These are phyloP conservation scores for Casuarina cunninghamiana DNA, from an alignment of 306 rosid species.

Conservation along the genomic window DNA sequence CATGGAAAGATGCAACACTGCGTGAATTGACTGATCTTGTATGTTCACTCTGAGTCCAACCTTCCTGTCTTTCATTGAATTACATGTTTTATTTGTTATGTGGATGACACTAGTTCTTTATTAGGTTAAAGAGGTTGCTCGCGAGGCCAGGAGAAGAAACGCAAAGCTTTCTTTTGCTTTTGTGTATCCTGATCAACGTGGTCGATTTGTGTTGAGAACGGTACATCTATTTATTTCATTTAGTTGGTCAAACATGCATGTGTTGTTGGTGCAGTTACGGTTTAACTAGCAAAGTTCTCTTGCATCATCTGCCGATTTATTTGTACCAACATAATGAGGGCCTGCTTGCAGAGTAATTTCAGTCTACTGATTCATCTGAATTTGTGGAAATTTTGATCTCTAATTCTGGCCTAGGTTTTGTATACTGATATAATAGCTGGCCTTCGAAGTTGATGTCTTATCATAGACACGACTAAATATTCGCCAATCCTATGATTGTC, in stretches of 20 bases:
- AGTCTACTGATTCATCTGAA: background rate
- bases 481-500: too few species aligned
- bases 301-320: constrained; percentile 4
- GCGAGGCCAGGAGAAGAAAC: constrained; percentile 85
- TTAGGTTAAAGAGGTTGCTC: constrained; percentile 96
- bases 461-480: too few species aligned
- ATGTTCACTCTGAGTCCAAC: constrained; percentile 6
- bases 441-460: background rate
- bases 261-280: background rate
- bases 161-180: constrained; percentile 91
- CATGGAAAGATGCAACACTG: constrained; percentile 97
- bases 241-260: background rate
- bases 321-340: background rate
- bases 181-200: constrained; percentile 90
- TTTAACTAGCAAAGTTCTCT: background rate
- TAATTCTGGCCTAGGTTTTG: background rate
- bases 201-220: constrained; percentile 82
- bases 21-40: constrained; percentile 94
- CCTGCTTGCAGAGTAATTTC: background rate
- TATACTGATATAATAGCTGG: background rate
- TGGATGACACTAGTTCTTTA: constrained; percentile 26
- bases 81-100: background rate
- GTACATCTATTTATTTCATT: constrained; percentile 31
- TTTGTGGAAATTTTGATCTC: background rate
- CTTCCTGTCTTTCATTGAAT: background rate